Conservation (phyloP, 225 moss, liverwort and hornwort species). For the Thuidium tamariscinum region DNA sequence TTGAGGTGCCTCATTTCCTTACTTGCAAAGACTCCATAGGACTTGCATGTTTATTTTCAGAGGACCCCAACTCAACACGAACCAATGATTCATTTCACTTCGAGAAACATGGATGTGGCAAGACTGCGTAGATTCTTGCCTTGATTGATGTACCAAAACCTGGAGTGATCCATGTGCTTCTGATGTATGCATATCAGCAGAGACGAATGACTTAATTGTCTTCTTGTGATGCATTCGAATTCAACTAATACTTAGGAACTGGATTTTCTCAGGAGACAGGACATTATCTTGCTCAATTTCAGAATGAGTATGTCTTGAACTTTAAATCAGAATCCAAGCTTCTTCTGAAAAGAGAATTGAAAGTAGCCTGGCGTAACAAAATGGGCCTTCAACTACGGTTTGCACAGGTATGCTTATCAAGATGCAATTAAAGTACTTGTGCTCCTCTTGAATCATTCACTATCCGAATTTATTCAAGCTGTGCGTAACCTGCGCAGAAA, state of each 20-base stretch:
- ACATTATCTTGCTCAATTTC: slow-evolving; percentile 47
- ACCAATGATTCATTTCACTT: not conserved
- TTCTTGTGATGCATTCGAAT: not conserved
- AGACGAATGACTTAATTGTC: not conserved
- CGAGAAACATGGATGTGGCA: not conserved
- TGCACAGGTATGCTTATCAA: slow-evolving; percentile 46
- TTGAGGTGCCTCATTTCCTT: not conserved
- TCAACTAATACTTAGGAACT: not conserved
- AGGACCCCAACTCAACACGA: not conserved
- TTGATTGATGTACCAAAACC: not conserved
- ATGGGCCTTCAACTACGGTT: slow-evolving; percentile 54
- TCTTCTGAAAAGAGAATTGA: slow-evolving; percentile 60
- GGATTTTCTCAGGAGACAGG: slow-evolving; percentile 20
- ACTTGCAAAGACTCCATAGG: not conserved
- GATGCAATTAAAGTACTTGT: not conserved
- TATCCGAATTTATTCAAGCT: not conserved
- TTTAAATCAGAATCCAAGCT: slow-evolving; percentile 36
- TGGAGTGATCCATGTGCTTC: not conserved
- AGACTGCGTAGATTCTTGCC: not conserved
- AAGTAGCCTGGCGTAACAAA: slow-evolving; percentile 51
- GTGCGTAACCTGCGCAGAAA: not conserved
- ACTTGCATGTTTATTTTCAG: not conserved
- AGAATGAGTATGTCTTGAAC: slow-evolving; percentile 52
- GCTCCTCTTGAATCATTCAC: not conserved
- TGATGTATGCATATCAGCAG: not conserved